Base-by-base conservation (phyloP, 805 yeast species). In the Diddensiella santjacobensis region DNA sequence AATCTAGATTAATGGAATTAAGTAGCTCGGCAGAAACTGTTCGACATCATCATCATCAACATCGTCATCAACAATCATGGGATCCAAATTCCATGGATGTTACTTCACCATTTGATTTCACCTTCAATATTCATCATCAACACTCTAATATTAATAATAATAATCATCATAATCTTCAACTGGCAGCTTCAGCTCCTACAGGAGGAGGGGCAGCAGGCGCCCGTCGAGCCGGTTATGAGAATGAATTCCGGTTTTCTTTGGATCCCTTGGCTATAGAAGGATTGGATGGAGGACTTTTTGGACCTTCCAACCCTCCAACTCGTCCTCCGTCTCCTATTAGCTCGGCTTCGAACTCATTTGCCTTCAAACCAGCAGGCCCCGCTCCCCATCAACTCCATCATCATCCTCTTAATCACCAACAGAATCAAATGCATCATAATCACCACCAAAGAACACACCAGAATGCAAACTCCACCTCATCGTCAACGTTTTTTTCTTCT, bases 191-290 rank as follows among this genome's bases (percentile, higher is more conserved):
- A 13, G 31, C 31, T 26, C 31, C 31, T 26, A 26, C 31, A 8
- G 31, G 31, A 13, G 11, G 11, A 26, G 31, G 31, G 13, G 13
- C 13, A 13, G 8, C 31, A 26, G 13, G 13, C 13, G 31, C 31
- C 8, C 31, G 20, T 8, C 8, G 31, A 26, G 31, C 13, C 8
- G 54, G 51, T 22, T 46, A 49, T 19, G 52, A 58, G 23, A 53
- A 57, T 39, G 55, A 58, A n/a, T 65, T 65, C 46, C 57, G 62
- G 22, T 75, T 75, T 50, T 60, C 71, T 41, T 64, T 75, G 23
- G 77, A 74, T 50, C 77, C 79, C 2, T 59, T 74, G 49, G 78
- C 78, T 0, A 70, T 72, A 49, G 81, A 76, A 45, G 78, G 76
- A 4, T 70, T 73, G 10, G 54, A 65, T 50, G 50, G 59, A 11